Percentiles rank a stretch among this genome's conserved stretches.
These are phyloP conservation scores for Deuterostichococcus epilithicus DNA, from an alignment of 139 green algal species.

Conservation along the genomic window DNA sequence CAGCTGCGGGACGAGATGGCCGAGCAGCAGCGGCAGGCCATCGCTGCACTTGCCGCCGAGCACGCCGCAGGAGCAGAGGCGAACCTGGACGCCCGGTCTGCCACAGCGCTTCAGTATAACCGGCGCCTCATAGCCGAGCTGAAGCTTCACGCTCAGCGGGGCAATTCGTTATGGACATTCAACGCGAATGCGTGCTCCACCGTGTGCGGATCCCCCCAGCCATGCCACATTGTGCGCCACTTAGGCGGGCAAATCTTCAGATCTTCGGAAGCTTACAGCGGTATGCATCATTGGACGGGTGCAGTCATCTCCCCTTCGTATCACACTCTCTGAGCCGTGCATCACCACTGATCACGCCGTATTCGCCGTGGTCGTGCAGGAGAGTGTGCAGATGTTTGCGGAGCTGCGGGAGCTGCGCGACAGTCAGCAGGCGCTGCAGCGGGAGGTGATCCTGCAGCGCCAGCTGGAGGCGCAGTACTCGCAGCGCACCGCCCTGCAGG, in stretches of 20 bases:
- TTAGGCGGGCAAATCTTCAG: neutral
- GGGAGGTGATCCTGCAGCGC: slow-evolving; percentile 65
- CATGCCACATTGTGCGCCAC: no score
- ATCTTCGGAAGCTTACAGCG: no score
- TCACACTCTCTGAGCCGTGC: no score
- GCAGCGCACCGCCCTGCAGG: slow-evolving; percentile 66
- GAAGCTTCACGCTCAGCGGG: slow-evolving; percentile 67
- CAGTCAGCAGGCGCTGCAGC: slow-evolving; percentile 51
- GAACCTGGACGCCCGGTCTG: slow-evolving; percentile 57
- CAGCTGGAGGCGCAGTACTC: slow-evolving; percentile 79
- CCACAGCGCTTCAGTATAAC: slow-evolving; percentile 75
- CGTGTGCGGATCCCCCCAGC: no score
- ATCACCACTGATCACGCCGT: no score
- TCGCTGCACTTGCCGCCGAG: neutral
- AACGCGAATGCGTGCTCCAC: no score
- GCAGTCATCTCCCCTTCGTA: no score
- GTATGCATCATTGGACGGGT: no score
- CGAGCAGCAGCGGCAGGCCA: neutral
- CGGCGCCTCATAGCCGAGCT: slow-evolving; percentile 74
- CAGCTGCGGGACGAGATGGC: neutral
- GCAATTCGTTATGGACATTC: neutral
- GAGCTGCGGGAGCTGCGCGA: slow-evolving; percentile 65
- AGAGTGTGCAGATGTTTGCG: slow-evolving; percentile 64
- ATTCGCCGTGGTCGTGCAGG: slow-evolving; percentile 43
- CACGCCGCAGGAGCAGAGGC: neutral